Conservation (phyloP, 2,329 filamentous ascomycete genomes). For the Plectosphaerella sp. region DNA sequence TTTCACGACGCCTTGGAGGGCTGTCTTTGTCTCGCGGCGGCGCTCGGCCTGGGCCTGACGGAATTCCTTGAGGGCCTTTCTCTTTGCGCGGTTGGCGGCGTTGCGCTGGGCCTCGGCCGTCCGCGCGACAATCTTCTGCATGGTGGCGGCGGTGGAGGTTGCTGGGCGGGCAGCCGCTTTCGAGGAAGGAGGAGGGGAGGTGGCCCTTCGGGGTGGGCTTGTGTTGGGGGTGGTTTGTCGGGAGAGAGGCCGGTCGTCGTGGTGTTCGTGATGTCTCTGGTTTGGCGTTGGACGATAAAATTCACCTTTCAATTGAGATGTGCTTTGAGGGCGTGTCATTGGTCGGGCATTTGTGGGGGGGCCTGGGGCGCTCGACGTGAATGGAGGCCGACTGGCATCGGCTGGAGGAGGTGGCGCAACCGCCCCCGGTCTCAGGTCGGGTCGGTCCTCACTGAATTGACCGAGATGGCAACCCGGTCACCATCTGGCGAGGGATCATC, state of each 20-base stretch:
- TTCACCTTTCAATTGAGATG: background rate
- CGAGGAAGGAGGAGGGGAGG: conserved; percentile 2
- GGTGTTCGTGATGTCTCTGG: conserved; percentile 1
- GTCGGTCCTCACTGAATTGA: no score
- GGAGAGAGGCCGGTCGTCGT: background rate
- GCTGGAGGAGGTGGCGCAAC: no score
- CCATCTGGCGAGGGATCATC: no score
- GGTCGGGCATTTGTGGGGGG: no score
- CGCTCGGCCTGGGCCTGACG: conserved; percentile 23
- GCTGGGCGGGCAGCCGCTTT: background rate
- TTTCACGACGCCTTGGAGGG: conserved; percentile 26
- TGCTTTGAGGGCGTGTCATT: no score
- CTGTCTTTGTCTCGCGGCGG: conserved; percentile 24
- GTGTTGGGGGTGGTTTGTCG: background rate
- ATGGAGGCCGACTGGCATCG: no score
- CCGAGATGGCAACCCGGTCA: no score
- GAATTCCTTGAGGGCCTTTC: conserved; percentile 27
- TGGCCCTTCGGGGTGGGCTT: background rate
- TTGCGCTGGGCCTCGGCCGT: conserved; percentile 64
- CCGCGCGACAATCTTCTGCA: conserved; percentile 69
- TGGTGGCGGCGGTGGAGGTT: conserved; percentile 27
- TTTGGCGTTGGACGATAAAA: background rate
- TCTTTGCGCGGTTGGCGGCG: conserved; percentile 43
- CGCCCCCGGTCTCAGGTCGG: no score
- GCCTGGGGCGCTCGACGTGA: no score